A percentile compares a stretch with the other conserved stretches of the same genome.
Conservation (phyloP, 805 yeast genomes). For the Nakazawaea anatomiae region DNA sequence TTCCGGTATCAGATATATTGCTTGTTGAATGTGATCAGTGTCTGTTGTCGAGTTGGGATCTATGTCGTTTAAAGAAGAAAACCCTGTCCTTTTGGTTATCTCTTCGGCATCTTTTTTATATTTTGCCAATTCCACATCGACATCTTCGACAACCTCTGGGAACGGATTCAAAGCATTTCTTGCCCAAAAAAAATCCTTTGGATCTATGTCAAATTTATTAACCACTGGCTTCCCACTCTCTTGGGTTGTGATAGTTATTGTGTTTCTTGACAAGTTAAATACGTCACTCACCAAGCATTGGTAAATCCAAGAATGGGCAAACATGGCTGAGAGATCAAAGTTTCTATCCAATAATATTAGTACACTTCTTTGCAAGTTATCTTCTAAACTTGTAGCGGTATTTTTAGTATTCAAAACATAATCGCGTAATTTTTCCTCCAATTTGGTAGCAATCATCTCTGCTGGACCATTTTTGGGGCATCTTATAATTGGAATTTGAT, state of each 20-base stretch:
- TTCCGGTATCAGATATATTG: slow-evolving; percentile 89
- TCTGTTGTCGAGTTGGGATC: slow-evolving; percentile 55
- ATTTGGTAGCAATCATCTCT: slow-evolving; percentile 82
- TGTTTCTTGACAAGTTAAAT: slow-evolving; percentile 73
- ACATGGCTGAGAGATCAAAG: slow-evolving; percentile 88
- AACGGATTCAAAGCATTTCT: slow-evolving; percentile 82
- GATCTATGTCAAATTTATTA: slow-evolving; percentile 81
- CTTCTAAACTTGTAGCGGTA: slow-evolving; percentile 9
- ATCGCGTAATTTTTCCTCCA: slow-evolving; percentile 81
- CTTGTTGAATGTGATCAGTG: slow-evolving; percentile 70
- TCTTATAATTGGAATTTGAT: slow-evolving; percentile 82
- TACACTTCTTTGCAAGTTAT: slow-evolving; percentile 53
- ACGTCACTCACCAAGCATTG: slow-evolving; percentile 95
- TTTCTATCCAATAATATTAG: slow-evolving; percentile 81
- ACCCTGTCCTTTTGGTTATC: slow-evolving; percentile 70
- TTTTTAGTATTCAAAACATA: slow-evolving; percentile 67
- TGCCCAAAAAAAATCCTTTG: slow-evolving; percentile 89
- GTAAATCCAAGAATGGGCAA: slow-evolving; percentile 96
- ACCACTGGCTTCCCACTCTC: slow-evolving; percentile 28
- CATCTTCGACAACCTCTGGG: slow-evolving; percentile 98
- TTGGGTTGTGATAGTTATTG: slow-evolving; percentile 53
- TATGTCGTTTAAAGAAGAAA: slow-evolving; percentile 68
- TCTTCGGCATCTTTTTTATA: slow-evolving; percentile 88
- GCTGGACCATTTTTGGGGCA: slow-evolving; percentile 94
- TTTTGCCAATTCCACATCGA: slow-evolving; percentile 72